These are phyloP conservation scores for Ceratopteris richardii DNA, from an alignment of 75 land plant species.

Conservation along the genomic window DNA sequence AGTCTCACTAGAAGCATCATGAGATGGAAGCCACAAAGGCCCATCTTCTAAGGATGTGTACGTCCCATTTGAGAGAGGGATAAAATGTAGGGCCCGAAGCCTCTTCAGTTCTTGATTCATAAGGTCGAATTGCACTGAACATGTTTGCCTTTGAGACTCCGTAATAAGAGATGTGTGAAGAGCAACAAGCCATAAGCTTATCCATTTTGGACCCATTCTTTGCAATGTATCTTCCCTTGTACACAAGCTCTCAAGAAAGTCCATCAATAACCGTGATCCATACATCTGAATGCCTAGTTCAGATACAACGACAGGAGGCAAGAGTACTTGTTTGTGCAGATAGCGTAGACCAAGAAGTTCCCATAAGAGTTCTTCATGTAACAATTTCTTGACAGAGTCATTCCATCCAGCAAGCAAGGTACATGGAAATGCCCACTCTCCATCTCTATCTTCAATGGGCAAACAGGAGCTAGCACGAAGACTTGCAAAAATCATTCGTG, in stretches of 20 bases:
- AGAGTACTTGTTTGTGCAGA: constrained; percentile 50
- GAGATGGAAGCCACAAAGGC: constrained; percentile 73
- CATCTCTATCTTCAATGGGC: constrained; percentile 50
- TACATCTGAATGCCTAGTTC: constrained; percentile 63
- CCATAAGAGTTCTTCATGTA: constrained; percentile 55
- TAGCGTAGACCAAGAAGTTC: constrained; percentile 68
- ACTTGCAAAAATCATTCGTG: constrained; percentile 59
- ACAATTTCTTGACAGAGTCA: constrained; percentile 37
- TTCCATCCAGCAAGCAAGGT: constrained; percentile 64
- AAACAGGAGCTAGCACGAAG: constrained; percentile 64
- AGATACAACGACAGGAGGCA: constrained; percentile 63
- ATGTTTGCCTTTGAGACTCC: not conserved
- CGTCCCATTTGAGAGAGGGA: constrained; percentile 77
- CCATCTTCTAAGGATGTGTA: constrained; percentile 62
- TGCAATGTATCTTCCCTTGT: constrained; percentile 22
- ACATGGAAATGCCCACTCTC: constrained; percentile 77
- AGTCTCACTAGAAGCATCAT: constrained; percentile 10
- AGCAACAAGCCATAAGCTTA: constrained; percentile 55
- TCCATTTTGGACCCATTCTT: constrained; percentile 56
- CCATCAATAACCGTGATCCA: constrained; percentile 54
- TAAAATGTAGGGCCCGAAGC: constrained; percentile 33
- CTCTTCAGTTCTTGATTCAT: not conserved
- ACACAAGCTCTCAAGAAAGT: constrained; percentile 46
- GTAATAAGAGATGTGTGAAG: constrained; percentile 27
- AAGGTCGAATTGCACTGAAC: not conserved